These are phyloP conservation scores for Pachysandra terminalis DNA, from an alignment of 164 flowering plant species.

Conservation along the genomic window DNA sequence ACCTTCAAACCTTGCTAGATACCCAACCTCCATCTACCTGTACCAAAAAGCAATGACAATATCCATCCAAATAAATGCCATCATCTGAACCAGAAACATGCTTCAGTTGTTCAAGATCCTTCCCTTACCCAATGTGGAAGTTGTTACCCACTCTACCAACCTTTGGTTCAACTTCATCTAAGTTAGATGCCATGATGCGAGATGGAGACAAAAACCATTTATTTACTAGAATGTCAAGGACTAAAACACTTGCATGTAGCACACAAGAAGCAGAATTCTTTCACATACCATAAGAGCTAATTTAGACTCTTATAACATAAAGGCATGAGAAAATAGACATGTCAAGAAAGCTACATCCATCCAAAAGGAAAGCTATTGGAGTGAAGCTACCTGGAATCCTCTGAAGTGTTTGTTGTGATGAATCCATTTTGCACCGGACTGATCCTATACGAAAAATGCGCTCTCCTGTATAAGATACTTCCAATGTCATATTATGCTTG, in stretches of 20 bases:
- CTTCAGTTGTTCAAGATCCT: neutral
- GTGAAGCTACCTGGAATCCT: slow-evolving; percentile 68
- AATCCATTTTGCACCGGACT: slow-evolving; percentile 81
- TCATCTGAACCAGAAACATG: neutral
- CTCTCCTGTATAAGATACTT: slow-evolving; percentile 49
- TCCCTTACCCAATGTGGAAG: neutral
- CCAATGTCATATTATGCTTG: neutral
- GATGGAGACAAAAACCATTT: too few relatives aligned
- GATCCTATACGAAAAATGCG: slow-evolving; percentile 79
- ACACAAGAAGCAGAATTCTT: neutral
- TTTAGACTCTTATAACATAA: neutral
- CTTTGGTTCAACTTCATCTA: neutral
- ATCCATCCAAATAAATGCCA: too few relatives aligned
- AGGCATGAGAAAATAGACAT: too few relatives aligned
- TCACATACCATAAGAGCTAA: neutral
- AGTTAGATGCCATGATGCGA: too few relatives aligned
- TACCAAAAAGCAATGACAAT: neutral
- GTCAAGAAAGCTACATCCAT: too few relatives aligned
- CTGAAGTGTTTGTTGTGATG: slow-evolving; percentile 70
- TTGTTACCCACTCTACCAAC: too few relatives aligned
- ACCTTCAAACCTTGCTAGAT: neutral
- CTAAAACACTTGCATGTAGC: neutral
- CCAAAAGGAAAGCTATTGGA: neutral
- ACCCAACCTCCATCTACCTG: neutral
- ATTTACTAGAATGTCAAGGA: neutral